phyloP scores from a whole-genome alignment of 2,329 filamentous ascomycete species.

The Cercospora zeina region DNA sequence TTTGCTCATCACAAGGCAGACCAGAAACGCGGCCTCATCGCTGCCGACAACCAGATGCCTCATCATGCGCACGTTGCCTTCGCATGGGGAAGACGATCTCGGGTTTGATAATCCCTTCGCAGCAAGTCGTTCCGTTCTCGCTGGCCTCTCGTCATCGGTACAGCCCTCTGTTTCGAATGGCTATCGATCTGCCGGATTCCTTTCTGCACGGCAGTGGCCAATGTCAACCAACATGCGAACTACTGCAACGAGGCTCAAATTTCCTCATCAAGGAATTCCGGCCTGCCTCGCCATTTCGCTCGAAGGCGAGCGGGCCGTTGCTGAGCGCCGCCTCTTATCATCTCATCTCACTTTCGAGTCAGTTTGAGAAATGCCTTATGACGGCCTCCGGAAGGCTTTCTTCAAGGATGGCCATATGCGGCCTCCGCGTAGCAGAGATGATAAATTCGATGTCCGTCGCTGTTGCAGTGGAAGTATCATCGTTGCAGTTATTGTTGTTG shows the following conservation, averaged over 20 bases:
- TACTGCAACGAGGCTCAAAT: neutral
- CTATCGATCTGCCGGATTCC: neutral
- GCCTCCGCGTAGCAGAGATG: neutral
- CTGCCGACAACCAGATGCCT: neutral
- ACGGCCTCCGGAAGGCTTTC: neutral
- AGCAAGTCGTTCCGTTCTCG: neutral
- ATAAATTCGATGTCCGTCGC: slow-evolving; percentile 2
- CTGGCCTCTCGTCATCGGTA: neutral
- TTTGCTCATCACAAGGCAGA: neutral
- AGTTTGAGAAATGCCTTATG: neutral
- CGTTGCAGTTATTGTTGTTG: neutral
- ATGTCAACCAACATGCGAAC: slow-evolving; percentile 9
- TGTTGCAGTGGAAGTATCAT: neutral
- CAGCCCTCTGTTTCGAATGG: slow-evolving; percentile 6
- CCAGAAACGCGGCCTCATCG: no score
- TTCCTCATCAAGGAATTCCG: neutral
- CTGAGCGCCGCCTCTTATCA: neutral
- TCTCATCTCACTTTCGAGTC: neutral
- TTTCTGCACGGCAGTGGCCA: slow-evolving; percentile 1
- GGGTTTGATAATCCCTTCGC: neutral
- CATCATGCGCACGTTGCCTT: slow-evolving; percentile 2
- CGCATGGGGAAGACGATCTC: neutral
- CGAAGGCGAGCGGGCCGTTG: neutral
- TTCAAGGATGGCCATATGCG: neutral
- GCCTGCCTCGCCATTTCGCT: slow-evolving; percentile 3